These are phyloP conservation scores for Pestalotiopsis sp. DNA, from an alignment of 2,329 filamentous ascomycete genomes.

Conservation along the genomic window DNA sequence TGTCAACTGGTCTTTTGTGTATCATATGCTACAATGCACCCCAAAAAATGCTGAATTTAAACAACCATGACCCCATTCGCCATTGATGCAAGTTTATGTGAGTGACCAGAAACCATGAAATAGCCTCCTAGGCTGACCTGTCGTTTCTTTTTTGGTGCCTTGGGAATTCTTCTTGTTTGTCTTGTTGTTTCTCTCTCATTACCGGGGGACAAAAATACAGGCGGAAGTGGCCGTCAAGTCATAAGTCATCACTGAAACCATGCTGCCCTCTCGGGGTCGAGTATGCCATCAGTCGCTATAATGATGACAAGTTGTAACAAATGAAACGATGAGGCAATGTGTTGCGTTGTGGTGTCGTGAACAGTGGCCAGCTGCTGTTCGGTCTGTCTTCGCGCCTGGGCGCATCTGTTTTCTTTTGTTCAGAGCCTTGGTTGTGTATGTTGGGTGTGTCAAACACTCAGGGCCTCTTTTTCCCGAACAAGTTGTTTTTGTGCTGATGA, in stretches of 20 bases:
- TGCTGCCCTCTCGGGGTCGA: background rate
- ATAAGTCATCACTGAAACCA: constrained; percentile 4
- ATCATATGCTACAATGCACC: constrained; percentile 9
- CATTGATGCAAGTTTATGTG: constrained; percentile 5
- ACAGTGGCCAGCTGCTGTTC: constrained; percentile 6
- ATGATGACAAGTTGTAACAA: background rate
- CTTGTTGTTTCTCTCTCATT: constrained; percentile 4
- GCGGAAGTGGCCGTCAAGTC: constrained; percentile 10
- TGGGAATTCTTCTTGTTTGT: background rate
- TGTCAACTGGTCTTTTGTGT: background rate
- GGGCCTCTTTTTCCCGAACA: constrained; percentile 36
- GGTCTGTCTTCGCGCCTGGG: background rate
- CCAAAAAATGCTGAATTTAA: constrained; percentile 10
- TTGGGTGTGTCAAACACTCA: background rate
- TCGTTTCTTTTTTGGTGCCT: background rate
- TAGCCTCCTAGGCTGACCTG: background rate
- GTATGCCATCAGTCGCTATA: background rate
- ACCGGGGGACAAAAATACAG: background rate
- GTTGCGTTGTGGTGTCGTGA: background rate
- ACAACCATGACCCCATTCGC: background rate
- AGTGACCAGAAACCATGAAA: background rate
- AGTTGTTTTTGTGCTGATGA: constrained; percentile 43
- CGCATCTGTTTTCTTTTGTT: background rate
- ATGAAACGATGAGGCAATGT: background rate
- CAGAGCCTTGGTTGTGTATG: background rate